These are phyloP conservation scores for Aspergillus ruber DNA, from an alignment of 2,329 filamentous ascomycete species.

Conservation along the genomic window DNA sequence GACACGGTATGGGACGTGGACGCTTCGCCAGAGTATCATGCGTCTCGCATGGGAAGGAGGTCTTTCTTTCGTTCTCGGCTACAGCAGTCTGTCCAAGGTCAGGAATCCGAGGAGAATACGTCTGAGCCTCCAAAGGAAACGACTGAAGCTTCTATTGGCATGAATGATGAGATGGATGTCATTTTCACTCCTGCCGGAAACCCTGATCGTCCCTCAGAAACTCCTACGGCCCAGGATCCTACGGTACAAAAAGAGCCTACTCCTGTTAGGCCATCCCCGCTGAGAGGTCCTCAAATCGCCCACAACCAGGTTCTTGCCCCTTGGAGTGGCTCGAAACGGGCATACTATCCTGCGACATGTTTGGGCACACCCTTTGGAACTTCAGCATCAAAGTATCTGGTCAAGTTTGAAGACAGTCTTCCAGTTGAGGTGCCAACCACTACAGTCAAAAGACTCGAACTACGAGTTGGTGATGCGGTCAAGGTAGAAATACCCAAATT, in stretches of 20 bases:
- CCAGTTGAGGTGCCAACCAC: slow-evolving; percentile 35
- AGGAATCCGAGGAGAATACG: too few relatives aligned
- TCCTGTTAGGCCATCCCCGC: slow-evolving; percentile 1
- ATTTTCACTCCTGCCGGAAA: slow-evolving; percentile 6
- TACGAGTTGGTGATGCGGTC: slow-evolving; percentile 40
- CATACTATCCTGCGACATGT: slow-evolving; percentile 57
- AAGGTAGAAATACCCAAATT: slow-evolving; percentile 40
- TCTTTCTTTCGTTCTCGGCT: slow-evolving; percentile 6
- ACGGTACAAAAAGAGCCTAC: slow-evolving; percentile 3
- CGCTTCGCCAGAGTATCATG: slow-evolving; percentile 23
- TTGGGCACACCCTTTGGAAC: slow-evolving; percentile 39
- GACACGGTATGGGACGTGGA: slow-evolving; percentile 33
- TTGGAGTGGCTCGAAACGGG: slow-evolving; percentile 50
- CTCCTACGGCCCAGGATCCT: slow-evolving; percentile 1
- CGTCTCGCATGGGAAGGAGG: slow-evolving; percentile 11
- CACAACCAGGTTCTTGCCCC: slow-evolving; percentile 53
- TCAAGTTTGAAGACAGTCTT: slow-evolving; percentile 41
- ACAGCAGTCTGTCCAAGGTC: slow-evolving; percentile 1
- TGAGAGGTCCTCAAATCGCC: slow-evolving; percentile 25
- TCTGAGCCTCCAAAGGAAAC: neutral
- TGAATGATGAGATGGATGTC: too few relatives aligned
- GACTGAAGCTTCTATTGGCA: too few relatives aligned
- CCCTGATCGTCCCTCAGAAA: neutral
- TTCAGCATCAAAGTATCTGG: slow-evolving; percentile 36
- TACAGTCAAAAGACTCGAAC: slow-evolving; percentile 39